A percentile compares a stretch with the other conserved stretches of the same genome.
phyloP scores from a whole-genome alignment of 2,329 filamentous ascomycete species.

The Xylaria arbuscula region DNA sequence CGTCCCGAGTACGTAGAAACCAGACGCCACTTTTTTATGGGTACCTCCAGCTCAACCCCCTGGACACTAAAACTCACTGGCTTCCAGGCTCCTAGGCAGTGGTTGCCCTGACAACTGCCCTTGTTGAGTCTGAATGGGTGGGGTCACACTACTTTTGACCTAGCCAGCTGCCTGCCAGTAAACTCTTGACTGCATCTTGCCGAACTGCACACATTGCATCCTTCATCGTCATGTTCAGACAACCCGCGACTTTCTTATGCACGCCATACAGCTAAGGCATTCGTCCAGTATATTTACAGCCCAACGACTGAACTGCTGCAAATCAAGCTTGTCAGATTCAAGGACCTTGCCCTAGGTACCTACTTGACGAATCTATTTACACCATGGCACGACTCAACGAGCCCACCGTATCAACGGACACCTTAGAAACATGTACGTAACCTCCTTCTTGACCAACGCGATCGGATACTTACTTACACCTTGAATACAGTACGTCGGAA shows the following conservation, averaged over 20 bases:
- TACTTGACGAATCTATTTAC: conserved; percentile 50
- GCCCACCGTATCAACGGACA: conserved; percentile 74
- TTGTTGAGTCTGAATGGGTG: conserved; percentile 27
- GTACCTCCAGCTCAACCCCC: background rate
- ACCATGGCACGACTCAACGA: conserved; percentile 86
- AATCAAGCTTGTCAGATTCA: conserved; percentile 22
- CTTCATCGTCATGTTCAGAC: conserved; percentile 20
- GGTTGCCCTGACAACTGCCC: conserved; percentile 37
- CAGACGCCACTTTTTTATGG: conserved; percentile 20
- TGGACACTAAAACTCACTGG: background rate
- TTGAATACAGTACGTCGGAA: conserved; percentile 74
- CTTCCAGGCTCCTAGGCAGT: background rate
- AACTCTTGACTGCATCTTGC: conserved; percentile 34
- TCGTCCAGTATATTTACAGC: conserved; percentile 26
- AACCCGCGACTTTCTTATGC: conserved; percentile 14
- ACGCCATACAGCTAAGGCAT: conserved; percentile 3
- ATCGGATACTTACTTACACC: conserved; percentile 20
- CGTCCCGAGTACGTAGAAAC: background rate
- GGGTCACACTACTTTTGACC: conserved; percentile 30
- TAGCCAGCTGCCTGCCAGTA: conserved; percentile 26
- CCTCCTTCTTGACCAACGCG: background rate
- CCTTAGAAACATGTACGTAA: conserved; percentile 75
- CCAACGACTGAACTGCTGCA: conserved; percentile 20
- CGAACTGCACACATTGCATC: conserved; percentile 21
- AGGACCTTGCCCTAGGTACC: conserved; percentile 35